A percentile compares a stretch with the other conserved stretches of the same genome.
Evolutionary conservation across 768 basidiomycete genomes (phyloP).

Genomic region (Phaeotremella fagi): DNA sequence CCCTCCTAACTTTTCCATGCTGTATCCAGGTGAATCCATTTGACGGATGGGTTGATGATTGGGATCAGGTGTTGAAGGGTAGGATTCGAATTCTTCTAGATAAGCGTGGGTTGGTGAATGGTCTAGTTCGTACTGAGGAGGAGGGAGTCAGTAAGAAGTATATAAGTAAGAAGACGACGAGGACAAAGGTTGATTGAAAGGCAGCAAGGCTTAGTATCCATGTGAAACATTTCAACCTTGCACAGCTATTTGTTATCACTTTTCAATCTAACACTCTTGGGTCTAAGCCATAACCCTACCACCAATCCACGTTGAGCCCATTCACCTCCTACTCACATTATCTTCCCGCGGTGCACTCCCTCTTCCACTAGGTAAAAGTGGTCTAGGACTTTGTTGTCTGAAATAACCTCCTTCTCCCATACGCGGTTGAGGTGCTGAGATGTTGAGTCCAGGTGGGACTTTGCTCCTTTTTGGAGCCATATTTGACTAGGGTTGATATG

Average conservation of each 20-base stretch:
- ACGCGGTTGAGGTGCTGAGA: background rate
- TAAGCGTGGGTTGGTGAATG: constrained; percentile 40
- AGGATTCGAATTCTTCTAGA: constrained; percentile 33
- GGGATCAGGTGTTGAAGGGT: constrained; percentile 25
- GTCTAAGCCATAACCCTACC: no score
- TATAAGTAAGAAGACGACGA: background rate
- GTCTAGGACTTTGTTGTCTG: background rate
- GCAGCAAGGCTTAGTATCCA: background rate
- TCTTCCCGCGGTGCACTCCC: background rate
- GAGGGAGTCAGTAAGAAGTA: background rate
- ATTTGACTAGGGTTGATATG: no score
- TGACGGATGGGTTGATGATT: constrained; percentile 19
- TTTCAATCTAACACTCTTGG: background rate
- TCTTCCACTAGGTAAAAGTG: background rate
- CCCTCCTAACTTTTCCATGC: constrained; percentile 19
- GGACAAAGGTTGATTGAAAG: background rate
- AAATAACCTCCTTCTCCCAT: background rate
- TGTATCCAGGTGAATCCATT: constrained; percentile 15
- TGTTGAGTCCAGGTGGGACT: background rate
- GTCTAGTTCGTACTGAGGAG: constrained; percentile 22
- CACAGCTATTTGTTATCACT: background rate
- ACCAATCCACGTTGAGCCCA: background rate
- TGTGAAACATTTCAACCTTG: background rate
- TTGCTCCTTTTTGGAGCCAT: background rate
- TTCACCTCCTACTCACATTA: no score